Base-by-base conservation (phyloP, 345 rosid species). In the Dipteronia dyeriana region DNA sequence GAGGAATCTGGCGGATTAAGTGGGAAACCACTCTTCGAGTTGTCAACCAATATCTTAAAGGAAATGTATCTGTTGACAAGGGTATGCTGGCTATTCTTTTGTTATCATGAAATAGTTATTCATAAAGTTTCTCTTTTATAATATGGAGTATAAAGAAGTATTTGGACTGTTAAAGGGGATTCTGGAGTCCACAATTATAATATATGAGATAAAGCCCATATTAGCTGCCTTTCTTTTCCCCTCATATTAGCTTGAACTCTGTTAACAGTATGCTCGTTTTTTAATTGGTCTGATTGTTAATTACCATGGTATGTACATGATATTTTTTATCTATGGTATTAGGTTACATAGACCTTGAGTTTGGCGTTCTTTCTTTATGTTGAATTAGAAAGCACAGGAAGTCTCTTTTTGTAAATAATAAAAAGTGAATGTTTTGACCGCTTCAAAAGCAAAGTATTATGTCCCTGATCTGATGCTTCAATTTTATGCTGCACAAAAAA, bases 11-110 rank as follows among this genome's bases (percentile, higher is more conserved):
- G 99, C 76, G 99, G 99, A 69, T 86, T 94, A 79, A 96, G 98
- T 20, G 98, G 98, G 71, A 90, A 90, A 75, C 99, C 97, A 77
- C 92, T 96, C 49, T 90, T 92, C 71, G 13, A 84, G 80, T 85
- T 91, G 70, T 94, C 99, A 64, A 94, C 91, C 47, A 86, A 87
- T 75, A 81, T 92, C 88, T 88, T 96, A 66, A 91, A 82, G 83
- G 99, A 92, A 84, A 94, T 94, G 98, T 96, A 91, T 75, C 84
- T 88, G 73, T 79, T 96, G 83, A 96, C 99, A 56, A 88, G 97
- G 91, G 99, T 92, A 94, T 85, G 90, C 70, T 79, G 71, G 56
- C 49, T 77, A 39, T 81, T 77, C 53, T 49, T 72, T 4, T 76
- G 39, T 11, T 75, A n/a, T 69, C 31, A 12, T 9, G 10, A 54